These are phyloP conservation scores for Fusarium fracticaudum DNA, from an alignment of 2,329 filamentous ascomycete genomes.

Conservation along the genomic window DNA sequence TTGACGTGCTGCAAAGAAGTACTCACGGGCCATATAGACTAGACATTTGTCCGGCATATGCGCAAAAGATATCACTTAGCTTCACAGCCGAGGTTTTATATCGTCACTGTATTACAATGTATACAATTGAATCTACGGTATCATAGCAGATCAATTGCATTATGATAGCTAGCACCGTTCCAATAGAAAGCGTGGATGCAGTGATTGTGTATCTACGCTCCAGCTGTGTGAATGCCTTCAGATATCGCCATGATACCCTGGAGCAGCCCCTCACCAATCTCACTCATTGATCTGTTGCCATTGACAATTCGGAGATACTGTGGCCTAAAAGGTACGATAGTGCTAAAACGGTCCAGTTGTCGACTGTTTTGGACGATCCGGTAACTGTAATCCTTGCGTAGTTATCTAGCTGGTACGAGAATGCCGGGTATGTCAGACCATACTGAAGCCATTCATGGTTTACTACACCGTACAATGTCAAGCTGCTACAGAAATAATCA, in stretches of 20 bases:
- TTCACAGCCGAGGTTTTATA: background rate
- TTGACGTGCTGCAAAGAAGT: constrained; percentile 3
- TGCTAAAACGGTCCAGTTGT: constrained; percentile 10
- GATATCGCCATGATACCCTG: background rate
- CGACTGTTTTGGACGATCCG: constrained; percentile 8
- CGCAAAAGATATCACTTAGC: background rate
- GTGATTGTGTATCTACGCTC: background rate
- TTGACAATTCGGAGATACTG: background rate
- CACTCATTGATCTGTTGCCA: background rate
- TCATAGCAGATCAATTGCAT: background rate
- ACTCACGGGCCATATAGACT: constrained; percentile 15
- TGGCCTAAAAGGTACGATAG: background rate
- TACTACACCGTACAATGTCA: constrained; percentile 3
- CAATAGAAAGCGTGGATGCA: background rate
- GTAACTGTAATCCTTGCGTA: constrained; percentile 9
- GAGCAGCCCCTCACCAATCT: background rate
- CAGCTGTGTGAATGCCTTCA: background rate
- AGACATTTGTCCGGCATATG: background rate
- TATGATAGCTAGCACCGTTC: background rate
- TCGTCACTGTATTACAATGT: background rate
- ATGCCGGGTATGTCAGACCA: constrained; percentile 30
- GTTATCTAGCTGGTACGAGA: constrained; percentile 30
- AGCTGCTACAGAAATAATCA: constrained; percentile 16
- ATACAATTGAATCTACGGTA: background rate
- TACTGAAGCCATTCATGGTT: constrained; percentile 27